Evolutionary conservation across 352 stramenopile genomes (phyloP).

Genomic region (Phytophthora pistaciae): DNA sequence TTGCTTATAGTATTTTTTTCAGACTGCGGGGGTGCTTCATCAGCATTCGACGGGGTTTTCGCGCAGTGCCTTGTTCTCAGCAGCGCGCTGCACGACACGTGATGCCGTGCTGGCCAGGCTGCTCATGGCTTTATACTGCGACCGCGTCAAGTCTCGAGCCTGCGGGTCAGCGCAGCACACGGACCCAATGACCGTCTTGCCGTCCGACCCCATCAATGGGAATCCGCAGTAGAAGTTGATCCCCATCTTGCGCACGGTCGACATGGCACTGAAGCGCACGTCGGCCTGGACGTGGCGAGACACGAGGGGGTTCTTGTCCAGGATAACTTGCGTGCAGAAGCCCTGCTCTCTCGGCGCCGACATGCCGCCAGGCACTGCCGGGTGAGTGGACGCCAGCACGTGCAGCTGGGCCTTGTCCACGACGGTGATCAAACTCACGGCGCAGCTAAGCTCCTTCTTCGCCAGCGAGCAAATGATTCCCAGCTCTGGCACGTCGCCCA

Average conservation of each 20-base stretch:
- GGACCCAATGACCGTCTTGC: conserved; percentile 65
- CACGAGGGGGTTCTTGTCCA: conserved; percentile 67
- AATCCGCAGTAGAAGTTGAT: conserved; percentile 85
- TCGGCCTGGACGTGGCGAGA: conserved; percentile 71
- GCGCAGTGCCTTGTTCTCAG: conserved; percentile 30
- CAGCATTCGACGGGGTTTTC: conserved; percentile 29
- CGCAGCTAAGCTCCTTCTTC: conserved; percentile 61
- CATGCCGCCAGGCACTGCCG: conserved; percentile 30
- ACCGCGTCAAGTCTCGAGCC: conserved; percentile 55
- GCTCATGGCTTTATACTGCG: conserved; percentile 66
- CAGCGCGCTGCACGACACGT: conserved; percentile 46
- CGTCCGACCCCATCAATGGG: conserved; percentile 54
- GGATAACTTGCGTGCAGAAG: conserved; percentile 75
- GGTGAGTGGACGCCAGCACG: conserved; percentile 51
- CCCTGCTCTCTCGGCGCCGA: conserved; percentile 62
- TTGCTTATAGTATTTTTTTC: conserved; percentile 30
- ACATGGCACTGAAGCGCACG: conserved; percentile 69
- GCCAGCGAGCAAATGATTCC: conserved; percentile 74
- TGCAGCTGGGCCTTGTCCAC: conserved; percentile 59
- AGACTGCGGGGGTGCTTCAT: conserved; percentile 2
- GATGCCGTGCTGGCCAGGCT: conserved; percentile 63
- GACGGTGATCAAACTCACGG: conserved; percentile 68
- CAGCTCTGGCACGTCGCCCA: conserved; percentile 69
- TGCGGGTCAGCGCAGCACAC: conserved; percentile 69
- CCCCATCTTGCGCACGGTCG: conserved; percentile 45